Conservation (phyloP, 495 filamentous ascomycete genomes). For the Annulohypoxylon nitens region DNA sequence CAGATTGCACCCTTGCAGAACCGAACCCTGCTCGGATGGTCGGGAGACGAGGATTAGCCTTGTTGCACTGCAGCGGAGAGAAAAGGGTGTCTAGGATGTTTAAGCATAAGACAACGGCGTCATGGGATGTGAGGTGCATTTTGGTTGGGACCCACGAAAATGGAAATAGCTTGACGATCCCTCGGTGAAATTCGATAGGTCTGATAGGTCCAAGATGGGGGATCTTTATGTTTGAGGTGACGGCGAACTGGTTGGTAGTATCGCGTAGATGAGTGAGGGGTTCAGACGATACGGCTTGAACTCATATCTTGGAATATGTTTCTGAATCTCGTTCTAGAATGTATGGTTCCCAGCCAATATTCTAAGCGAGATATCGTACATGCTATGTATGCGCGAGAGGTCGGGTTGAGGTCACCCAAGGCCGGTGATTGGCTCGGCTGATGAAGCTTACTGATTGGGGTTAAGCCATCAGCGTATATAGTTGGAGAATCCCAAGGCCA, state of each 20-base stretch:
- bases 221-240: slow-evolving; percentile 16
- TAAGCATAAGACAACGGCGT: slow-evolving; percentile 50
- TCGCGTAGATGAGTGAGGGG: slow-evolving; percentile 7
- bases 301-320: slow-evolving; percentile 1
- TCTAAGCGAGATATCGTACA: slow-evolving; percentile 11
- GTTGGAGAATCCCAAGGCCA: slow-evolving; percentile 10
- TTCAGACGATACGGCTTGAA: slow-evolving; percentile 11
- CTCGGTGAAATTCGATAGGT: slow-evolving; percentile 44
- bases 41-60: slow-evolving; percentile 46
- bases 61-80: slow-evolving; percentile 50
- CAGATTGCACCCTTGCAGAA: slow-evolving; percentile 45
- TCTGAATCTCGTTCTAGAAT: slow-evolving; percentile 10
- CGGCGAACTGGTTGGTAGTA: slow-evolving; percentile 6
- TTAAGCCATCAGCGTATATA: background rate
- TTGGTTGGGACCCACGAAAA: slow-evolving; percentile 34
- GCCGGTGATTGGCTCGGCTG: slow-evolving; percentile 5
- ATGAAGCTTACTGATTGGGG: slow-evolving; percentile 2
- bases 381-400: background rate
- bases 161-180: slow-evolving; percentile 42
- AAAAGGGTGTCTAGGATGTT: slow-evolving; percentile 49
- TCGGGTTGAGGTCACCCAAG: background rate
- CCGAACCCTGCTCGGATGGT: slow-evolving; percentile 45
- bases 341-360: background rate
- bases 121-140: slow-evolving; percentile 41
- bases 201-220: slow-evolving; percentile 16